These are phyloP conservation scores for Myochromella boudieri DNA, from an alignment of 768 basidiomycete species.

Conservation along the genomic window DNA sequence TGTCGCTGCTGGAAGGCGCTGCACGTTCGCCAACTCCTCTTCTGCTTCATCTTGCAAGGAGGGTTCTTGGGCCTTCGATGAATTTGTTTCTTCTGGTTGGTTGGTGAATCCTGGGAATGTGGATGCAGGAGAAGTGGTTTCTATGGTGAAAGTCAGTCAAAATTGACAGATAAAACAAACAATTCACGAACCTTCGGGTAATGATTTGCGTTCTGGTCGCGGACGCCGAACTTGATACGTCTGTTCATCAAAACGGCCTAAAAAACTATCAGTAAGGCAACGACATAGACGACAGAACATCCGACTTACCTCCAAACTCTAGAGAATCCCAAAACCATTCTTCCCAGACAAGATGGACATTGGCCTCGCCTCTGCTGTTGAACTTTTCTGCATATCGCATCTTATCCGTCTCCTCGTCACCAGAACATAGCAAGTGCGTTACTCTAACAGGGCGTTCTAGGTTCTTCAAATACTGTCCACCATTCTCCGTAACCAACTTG, in stretches of 20 bases:
- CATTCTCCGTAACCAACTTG: slow-evolving; percentile 53
- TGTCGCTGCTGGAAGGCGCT: slow-evolving; percentile 60
- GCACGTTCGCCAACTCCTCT: slow-evolving; percentile 57
- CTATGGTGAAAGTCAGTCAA: background rate
- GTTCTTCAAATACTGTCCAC: slow-evolving; percentile 71
- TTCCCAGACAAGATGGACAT: slow-evolving; percentile 85
- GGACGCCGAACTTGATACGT: slow-evolving; percentile 59
- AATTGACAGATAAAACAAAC: background rate
- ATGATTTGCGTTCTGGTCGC: slow-evolving; percentile 53
- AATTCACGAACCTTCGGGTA: slow-evolving; percentile 22
- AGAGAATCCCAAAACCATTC: slow-evolving; percentile 97
- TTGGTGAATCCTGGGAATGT: slow-evolving; percentile 19
- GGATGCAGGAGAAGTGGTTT: slow-evolving; percentile 21
- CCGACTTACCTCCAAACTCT: slow-evolving; percentile 59
- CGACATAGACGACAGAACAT: background rate
- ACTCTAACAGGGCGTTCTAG: slow-evolving; percentile 77
- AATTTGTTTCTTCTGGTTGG: slow-evolving; percentile 15
- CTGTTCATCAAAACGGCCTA: slow-evolving; percentile 65
- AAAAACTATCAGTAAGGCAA: background rate
- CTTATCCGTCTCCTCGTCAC: slow-evolving; percentile 69
- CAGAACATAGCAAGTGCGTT: slow-evolving; percentile 83
- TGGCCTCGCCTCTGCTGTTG: slow-evolving; percentile 65
- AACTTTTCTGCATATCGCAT: slow-evolving; percentile 79
- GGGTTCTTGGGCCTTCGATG: slow-evolving; percentile 15
- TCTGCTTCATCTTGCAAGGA: slow-evolving; percentile 38